phyloP scores from a whole-genome alignment of 371 early-diverging fungal genomes.

The Rhizomucor miehei region DNA sequence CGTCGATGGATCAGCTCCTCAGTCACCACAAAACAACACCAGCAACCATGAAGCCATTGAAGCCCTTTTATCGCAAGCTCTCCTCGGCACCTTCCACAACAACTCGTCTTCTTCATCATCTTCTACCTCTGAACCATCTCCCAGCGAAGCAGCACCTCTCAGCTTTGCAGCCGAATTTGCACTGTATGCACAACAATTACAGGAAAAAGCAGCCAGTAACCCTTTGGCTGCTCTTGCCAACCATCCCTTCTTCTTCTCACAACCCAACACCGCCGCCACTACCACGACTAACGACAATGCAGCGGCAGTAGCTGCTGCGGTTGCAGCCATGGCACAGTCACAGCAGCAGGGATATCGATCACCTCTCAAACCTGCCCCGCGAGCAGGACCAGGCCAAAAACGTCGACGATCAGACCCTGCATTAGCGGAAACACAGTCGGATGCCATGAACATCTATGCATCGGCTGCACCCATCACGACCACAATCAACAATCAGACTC shows the following conservation, averaged over 20 bases:
- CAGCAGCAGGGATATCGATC: background rate
- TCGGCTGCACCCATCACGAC: slow-evolving; percentile 49
- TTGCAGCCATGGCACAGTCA: slow-evolving; percentile 13
- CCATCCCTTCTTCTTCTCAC: slow-evolving; percentile 27
- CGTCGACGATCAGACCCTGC: slow-evolving; percentile 47
- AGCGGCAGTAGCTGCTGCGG: slow-evolving; percentile 25
- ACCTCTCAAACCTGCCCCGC: slow-evolving; percentile 11
- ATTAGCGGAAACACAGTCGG: slow-evolving; percentile 45
- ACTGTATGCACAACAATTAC: slow-evolving; percentile 38
- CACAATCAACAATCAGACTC: slow-evolving; percentile 46
- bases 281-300: slow-evolving; percentile 11
- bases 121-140: background rate
- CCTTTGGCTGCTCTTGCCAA: slow-evolving; percentile 11
- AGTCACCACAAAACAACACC: slow-evolving; percentile 19
- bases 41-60: slow-evolving; percentile 44
- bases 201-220: background rate
- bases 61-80: slow-evolving; percentile 38
- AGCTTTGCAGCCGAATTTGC: slow-evolving; percentile 44
- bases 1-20: slow-evolving; percentile 17
- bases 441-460: slow-evolving; percentile 49
- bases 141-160: slow-evolving; percentile 2
- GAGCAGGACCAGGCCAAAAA: slow-evolving; percentile 25
- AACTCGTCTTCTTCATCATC: slow-evolving; percentile 1
- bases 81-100: slow-evolving; percentile 16
- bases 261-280: slow-evolving; percentile 13